phyloP scores from a whole-genome alignment of 495 filamentous ascomycete genomes.

The Neurospora sp. region DNA sequence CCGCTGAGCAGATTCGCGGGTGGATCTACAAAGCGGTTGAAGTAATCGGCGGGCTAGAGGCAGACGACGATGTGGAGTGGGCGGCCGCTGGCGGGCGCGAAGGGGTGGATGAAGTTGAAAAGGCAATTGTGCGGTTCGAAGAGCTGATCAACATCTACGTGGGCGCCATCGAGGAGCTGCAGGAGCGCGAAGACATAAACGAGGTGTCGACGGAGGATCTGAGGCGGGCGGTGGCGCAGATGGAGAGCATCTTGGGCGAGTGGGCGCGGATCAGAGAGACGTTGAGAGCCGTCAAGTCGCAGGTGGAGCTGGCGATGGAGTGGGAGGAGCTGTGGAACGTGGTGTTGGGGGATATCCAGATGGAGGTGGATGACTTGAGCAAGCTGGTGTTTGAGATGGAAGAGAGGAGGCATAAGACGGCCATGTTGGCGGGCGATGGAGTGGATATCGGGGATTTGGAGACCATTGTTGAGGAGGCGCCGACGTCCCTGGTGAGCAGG shows the following conservation, averaged over 20 bases:
- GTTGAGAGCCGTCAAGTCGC: constrained; percentile 68
- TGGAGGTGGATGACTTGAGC: constrained; percentile 76
- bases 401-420: constrained; percentile 71
- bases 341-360: constrained; percentile 85
- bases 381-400: constrained; percentile 93
- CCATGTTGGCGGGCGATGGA: constrained; percentile 45
- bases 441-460: constrained; percentile 86
- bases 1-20: constrained; percentile 79
- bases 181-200: constrained; percentile 66
- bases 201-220: constrained; percentile 58
- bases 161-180: constrained; percentile 77
- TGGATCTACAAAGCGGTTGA: constrained; percentile 89
- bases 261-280: constrained; percentile 73
- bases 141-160: constrained; percentile 83
- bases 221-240: constrained; percentile 63
- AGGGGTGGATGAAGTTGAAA: constrained; percentile 80
- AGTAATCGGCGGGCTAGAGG: constrained; percentile 73
- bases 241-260: constrained; percentile 74
- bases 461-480: constrained; percentile 86
- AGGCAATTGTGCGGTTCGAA: constrained; percentile 76
- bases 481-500: constrained; percentile 37
- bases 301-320: constrained; percentile 95
- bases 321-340: constrained; percentile 96
- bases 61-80: constrained; percentile 96
- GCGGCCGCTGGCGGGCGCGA: constrained; percentile 86